Evolutionary conservation across 192 early-diverging fungal species (phyloP).

Genomic region (Coemansia sp.): DNA sequence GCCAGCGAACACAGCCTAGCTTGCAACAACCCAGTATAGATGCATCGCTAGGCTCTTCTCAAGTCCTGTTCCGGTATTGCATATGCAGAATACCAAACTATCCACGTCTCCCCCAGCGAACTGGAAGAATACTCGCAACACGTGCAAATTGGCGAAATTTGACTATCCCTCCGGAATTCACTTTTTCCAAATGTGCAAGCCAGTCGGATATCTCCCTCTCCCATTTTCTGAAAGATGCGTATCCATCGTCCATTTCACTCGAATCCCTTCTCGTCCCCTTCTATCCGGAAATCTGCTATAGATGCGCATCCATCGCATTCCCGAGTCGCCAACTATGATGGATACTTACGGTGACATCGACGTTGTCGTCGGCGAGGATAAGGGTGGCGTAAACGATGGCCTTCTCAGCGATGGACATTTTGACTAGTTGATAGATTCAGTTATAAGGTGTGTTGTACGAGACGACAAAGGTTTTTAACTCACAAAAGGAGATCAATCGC

Average conservation of each 20-base stretch:
- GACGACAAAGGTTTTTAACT: constrained; percentile 51
- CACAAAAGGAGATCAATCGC: constrained; percentile 47
- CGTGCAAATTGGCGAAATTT: background rate
- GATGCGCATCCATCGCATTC: constrained; percentile 26
- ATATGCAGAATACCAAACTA: too few species aligned
- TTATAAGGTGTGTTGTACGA: constrained; percentile 29
- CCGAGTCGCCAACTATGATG: background rate
- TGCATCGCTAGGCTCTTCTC: too few species aligned
- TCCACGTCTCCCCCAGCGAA: too few species aligned
- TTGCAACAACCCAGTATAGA: too few species aligned
- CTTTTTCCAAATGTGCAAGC: background rate
- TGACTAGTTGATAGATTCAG: constrained; percentile 14
- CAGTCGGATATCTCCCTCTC: background rate
- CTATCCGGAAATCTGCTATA: background rate
- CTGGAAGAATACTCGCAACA: too few species aligned
- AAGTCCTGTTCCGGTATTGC: too few species aligned
- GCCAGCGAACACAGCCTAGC: too few species aligned
- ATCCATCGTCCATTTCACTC: constrained; percentile 8
- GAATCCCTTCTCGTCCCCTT: constrained; percentile 7
- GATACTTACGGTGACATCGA: constrained; percentile 91
- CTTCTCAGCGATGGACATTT: constrained; percentile 71
- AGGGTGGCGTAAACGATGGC: constrained; percentile 95
- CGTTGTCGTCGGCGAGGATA: constrained; percentile 96
- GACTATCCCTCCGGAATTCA: constrained; percentile 1
- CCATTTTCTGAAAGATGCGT: background rate